Conservation (phyloP, 345 rosid species). For the Dipteronia sinensis region DNA sequence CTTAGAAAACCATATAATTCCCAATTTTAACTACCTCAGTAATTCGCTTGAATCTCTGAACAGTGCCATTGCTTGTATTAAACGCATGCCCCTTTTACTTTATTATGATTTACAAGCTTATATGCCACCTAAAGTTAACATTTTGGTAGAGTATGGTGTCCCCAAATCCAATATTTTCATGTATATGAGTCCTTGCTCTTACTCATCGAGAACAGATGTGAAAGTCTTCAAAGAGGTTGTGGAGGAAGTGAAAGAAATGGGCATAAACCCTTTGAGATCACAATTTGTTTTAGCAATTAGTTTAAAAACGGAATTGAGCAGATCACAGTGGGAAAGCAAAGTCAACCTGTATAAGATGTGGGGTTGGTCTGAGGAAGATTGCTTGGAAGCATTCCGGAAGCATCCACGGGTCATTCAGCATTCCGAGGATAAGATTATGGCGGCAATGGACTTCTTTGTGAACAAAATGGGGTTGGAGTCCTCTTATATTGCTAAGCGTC, state of each 20-base stretch:
- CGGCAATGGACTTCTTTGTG: no score
- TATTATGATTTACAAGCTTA: not conserved
- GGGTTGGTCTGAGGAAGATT: constrained; percentile 31
- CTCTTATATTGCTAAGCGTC: not conserved
- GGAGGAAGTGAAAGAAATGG: constrained; percentile 25
- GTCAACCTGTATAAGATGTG: constrained; percentile 24
- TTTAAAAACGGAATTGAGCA: not conserved
- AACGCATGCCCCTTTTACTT: not conserved
- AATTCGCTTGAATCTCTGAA: constrained; percentile 14
- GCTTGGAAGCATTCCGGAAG: constrained; percentile 18
- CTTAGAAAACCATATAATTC: constrained; percentile 32
- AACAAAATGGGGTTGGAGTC: constrained; percentile 22
- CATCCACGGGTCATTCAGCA: not conserved
- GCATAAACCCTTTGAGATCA: constrained; percentile 19
- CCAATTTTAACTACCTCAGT: constrained; percentile 25
- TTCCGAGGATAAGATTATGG: constrained; percentile 18
- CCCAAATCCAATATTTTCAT: constrained; percentile 14
- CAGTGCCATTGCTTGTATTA: constrained; percentile 10
- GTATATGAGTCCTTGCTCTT: not conserved
- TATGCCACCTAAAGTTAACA: not conserved
- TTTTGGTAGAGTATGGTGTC: constrained; percentile 32
- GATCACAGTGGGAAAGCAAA: constrained; percentile 27
- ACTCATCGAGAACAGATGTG: not conserved
- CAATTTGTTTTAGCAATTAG: constrained; percentile 25
- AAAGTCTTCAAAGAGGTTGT: constrained; percentile 12